Percentiles rank a stretch among this genome's conserved stretches.
Conservation (phyloP, 345 rosid genomes). For the Aquilaria yunnanensis region DNA sequence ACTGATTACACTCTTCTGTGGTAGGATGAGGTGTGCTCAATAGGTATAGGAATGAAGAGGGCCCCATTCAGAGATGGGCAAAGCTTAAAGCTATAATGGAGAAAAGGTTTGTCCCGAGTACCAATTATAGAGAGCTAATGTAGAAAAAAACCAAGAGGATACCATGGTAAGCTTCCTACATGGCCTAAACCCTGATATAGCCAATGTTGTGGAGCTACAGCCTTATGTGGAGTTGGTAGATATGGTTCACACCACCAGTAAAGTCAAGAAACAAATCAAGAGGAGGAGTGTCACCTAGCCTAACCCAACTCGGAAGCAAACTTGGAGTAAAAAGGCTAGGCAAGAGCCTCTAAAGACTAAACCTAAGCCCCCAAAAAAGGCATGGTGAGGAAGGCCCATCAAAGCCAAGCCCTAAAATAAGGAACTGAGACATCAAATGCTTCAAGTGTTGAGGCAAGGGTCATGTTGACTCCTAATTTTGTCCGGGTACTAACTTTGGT, state of each 20-base stretch:
- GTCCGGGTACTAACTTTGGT: no score
- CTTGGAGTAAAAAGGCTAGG: no score
- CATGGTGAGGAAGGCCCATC: no score
- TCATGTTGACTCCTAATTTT: no score
- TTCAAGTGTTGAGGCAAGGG: not conserved
- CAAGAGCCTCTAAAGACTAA: no score
- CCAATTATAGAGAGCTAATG: not conserved
- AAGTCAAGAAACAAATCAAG: not conserved
- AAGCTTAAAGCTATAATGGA: constrained; percentile 1
- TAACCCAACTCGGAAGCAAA: no score
- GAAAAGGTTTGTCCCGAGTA: not conserved
- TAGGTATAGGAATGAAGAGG: not conserved
- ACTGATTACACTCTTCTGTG: constrained; percentile 7
- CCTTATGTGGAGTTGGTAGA: not conserved
- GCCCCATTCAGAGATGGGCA: not conserved
- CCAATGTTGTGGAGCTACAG: no score
- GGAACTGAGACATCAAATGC: not conserved
- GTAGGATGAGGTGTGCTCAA: not conserved
- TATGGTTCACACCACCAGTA: not conserved
- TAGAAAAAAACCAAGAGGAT: constrained; percentile 1
- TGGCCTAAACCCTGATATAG: no score
- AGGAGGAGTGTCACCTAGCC: not conserved
- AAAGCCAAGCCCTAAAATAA: no score
- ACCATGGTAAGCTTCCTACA: not conserved
- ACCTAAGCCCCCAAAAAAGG: no score